Evolutionary conservation across 2,329 filamentous ascomycete species (phyloP), one percentile per base, ranked within the genome.

Genomic region (Trichothecium roseum): DNA sequence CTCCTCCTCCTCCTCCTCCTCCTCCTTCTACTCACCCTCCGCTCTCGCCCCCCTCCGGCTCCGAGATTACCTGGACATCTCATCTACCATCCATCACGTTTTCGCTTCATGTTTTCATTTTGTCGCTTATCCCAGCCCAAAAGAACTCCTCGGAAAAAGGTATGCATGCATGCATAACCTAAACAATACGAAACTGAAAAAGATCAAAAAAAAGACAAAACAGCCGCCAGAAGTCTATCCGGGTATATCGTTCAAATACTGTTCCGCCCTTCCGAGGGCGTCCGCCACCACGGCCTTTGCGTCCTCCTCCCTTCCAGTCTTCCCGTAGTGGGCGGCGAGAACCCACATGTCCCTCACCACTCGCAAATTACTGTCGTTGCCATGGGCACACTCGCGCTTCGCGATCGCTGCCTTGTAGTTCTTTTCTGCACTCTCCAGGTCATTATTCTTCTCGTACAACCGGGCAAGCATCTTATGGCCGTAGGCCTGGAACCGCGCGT

Each of bases 301-400:
- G 6, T 47, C 48, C 3, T 48, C 45, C 18, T 40, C 39, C 32
- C 46, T 50, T 5, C 54, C 55, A 16, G 49, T 45, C 35, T 48
- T 50, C 32, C 55, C 44, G 30, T 52, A 56, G 37, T 59, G 52
- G 3, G 44, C 49, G 14, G 55, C 54, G 7, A 59, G 49, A 41
- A 59, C 56, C 56, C 56, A 59, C 51, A 59, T 55, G 41, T 59
- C 56, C 29, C 56, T 49, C 30, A 59, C 55, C 18, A 59, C 56
- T 18, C 56, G 51, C 41, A 59, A 30, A 32, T 59, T 50, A 31
- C 49, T 53, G 31, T 46, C 45, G 10, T 52, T 49, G 16, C 56
- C 56, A 31, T 59, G 56, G 3, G 56, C 56, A 7, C 48, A 45
- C 45, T 57, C 56, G 28, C 56, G 51, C 42, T 53, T 59, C 28